These are phyloP conservation scores for Penicillium taxi DNA, from an alignment of 495 filamentous ascomycete genomes.

Conservation along the genomic window DNA sequence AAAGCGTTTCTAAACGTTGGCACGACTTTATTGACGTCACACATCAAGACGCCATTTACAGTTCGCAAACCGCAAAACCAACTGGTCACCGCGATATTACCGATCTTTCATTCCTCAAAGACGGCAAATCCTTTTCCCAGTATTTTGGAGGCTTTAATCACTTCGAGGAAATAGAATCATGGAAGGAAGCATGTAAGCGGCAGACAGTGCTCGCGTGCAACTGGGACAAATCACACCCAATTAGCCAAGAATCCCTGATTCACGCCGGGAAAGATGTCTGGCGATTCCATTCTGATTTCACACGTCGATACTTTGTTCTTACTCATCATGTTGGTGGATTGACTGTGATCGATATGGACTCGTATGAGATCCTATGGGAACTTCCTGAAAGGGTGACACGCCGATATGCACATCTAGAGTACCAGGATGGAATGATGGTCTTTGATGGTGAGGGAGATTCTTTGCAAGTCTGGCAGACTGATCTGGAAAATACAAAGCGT, in stretches of 20 bases:
- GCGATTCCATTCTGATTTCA: slow-evolving; percentile 34
- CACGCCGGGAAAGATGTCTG: slow-evolving; percentile 35
- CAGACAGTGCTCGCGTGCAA: slow-evolving; percentile 30
- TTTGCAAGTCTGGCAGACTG: slow-evolving; percentile 33
- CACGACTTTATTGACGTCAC: slow-evolving; percentile 35
- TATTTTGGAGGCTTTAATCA: no score
- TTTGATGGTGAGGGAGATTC: slow-evolving; percentile 36
- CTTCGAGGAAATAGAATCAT: slow-evolving; percentile 23
- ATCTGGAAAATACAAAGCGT: slow-evolving; percentile 20
- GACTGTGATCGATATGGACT: slow-evolving; percentile 36
- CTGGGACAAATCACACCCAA: slow-evolving; percentile 23
- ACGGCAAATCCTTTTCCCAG: slow-evolving; percentile 17
- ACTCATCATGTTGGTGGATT: slow-evolving; percentile 33
- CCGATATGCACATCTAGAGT: slow-evolving; percentile 33
- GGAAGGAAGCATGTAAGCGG: slow-evolving; percentile 33
- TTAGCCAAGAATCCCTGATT: slow-evolving; percentile 25
- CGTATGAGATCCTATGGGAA: slow-evolving; percentile 26
- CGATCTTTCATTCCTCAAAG: slow-evolving; percentile 17
- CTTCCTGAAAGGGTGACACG: slow-evolving; percentile 28
- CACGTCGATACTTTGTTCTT: slow-evolving; percentile 32
- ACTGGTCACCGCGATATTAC: slow-evolving; percentile 14
- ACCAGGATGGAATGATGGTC: slow-evolving; percentile 36
- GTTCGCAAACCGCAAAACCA: slow-evolving; percentile 23
- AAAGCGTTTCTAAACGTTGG: slow-evolving; percentile 30
- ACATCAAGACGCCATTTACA: slow-evolving; percentile 35